A percentile compares a stretch with the other conserved stretches of the same genome.
Conservation (phyloP, 2,329 filamentous ascomycete genomes). For the Pseudonectria foliicola region DNA sequence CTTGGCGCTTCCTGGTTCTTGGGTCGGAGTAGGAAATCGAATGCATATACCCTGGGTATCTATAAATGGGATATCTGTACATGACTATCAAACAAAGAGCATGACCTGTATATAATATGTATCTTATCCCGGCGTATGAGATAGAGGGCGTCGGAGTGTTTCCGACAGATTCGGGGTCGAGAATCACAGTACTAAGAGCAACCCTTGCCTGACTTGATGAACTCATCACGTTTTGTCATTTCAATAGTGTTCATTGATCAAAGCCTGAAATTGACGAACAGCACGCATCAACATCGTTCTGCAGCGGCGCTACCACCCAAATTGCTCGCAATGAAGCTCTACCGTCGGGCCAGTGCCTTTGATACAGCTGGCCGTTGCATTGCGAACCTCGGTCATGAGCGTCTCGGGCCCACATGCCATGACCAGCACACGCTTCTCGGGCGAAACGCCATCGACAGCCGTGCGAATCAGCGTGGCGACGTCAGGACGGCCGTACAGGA, state of each 20-base stretch:
- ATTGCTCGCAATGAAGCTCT: constrained; percentile 42
- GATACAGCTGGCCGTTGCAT: constrained; percentile 34
- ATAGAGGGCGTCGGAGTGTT: too few species aligned
- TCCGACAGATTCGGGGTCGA: too few species aligned
- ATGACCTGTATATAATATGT: background rate
- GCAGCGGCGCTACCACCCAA: constrained; percentile 31
- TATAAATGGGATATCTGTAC: constrained; percentile 14
- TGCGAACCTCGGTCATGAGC: constrained; percentile 36
- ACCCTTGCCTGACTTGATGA: too few species aligned
- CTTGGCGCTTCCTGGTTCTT: too few species aligned
- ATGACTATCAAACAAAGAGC: constrained; percentile 1
- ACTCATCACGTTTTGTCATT: too few species aligned
- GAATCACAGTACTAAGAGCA: too few species aligned
- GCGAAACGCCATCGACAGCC: constrained; percentile 20
- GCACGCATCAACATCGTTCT: too few species aligned
- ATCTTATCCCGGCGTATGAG: too few species aligned
- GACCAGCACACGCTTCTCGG: constrained; percentile 31
- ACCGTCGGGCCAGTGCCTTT: constrained; percentile 34
- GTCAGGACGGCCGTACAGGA: constrained; percentile 31
- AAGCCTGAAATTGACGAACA: too few species aligned
- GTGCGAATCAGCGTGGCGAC: constrained; percentile 27
- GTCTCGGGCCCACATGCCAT: constrained; percentile 40
- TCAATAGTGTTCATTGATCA: too few species aligned
- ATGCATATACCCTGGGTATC: constrained; percentile 16
- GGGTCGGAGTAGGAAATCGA: too few species aligned